These are phyloP conservation scores for Hemileccinum impolitum DNA, from an alignment of 768 basidiomycete species.

Conservation along the genomic window DNA sequence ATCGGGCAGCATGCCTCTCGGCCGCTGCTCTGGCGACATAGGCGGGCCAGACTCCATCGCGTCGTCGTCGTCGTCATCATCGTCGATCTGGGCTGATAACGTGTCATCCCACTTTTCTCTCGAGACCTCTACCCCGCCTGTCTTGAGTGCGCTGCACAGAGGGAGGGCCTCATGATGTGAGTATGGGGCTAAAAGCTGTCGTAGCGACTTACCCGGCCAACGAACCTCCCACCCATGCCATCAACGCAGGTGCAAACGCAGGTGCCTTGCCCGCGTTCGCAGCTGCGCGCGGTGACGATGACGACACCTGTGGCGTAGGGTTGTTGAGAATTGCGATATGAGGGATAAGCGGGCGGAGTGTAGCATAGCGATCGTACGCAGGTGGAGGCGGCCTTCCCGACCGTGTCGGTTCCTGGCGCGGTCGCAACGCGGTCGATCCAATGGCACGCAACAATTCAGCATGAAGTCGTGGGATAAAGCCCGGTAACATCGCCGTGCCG, in stretches of 20 bases:
- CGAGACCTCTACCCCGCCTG: slow-evolving; percentile 75
- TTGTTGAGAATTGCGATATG: slow-evolving; percentile 86
- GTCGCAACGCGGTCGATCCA: slow-evolving; percentile 34
- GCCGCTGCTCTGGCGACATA: slow-evolving; percentile 23
- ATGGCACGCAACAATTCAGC: slow-evolving; percentile 68
- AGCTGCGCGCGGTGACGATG: slow-evolving; percentile 46
- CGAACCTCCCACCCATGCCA: slow-evolving; percentile 93
- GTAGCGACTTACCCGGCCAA: slow-evolving; percentile 70
- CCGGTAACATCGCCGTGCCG: slow-evolving; percentile 88
- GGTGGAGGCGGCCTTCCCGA: slow-evolving; percentile 42
- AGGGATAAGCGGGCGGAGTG: slow-evolving; percentile 65
- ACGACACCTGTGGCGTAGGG: slow-evolving; percentile 55
- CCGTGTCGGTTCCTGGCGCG: slow-evolving; percentile 34
- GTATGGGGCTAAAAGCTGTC: neutral
- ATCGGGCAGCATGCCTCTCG: slow-evolving; percentile 63
- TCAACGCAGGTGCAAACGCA: slow-evolving; percentile 73
- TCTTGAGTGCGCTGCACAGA: slow-evolving; percentile 69
- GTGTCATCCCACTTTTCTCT: slow-evolving; percentile 87
- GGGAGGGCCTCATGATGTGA: neutral
- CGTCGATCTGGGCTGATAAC: slow-evolving; percentile 39
- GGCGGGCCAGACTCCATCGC: slow-evolving; percentile 16
- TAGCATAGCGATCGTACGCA: slow-evolving; percentile 69
- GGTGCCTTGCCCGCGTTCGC: slow-evolving; percentile 81
- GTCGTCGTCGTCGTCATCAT: slow-evolving; percentile 47
- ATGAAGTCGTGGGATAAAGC: slow-evolving; percentile 89